These are phyloP conservation scores for Bassia scoparia DNA, from an alignment of 148 eudicot species.

Conservation along the genomic window DNA sequence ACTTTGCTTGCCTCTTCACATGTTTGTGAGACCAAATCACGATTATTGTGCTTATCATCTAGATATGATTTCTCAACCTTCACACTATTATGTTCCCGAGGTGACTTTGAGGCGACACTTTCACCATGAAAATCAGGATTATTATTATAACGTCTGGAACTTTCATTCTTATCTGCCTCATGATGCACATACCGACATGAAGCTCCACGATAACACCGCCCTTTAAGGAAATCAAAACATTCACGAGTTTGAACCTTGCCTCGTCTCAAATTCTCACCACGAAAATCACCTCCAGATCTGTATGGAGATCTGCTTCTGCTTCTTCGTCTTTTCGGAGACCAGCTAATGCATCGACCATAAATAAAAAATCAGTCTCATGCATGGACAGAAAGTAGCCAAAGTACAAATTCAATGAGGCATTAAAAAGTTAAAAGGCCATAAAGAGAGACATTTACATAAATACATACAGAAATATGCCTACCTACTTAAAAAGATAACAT, in stretches of 20 bases:
- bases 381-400: neutral
- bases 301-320: conserved; percentile 82
- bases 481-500: conserved; percentile 8
- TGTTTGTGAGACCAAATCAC: conserved; percentile 24
- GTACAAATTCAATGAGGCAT: neutral
- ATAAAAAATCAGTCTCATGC: conserved; percentile 11
- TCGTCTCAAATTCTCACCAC: conserved; percentile 44
- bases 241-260: conserved; percentile 40
- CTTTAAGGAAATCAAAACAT: conserved; percentile 69
- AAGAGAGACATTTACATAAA: neutral
- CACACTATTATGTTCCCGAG: conserved; percentile 33
- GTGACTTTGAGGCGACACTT: conserved; percentile 20
- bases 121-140: conserved; percentile 37
- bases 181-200: conserved; percentile 71
- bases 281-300: conserved; percentile 44
- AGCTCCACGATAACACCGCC: conserved; percentile 79
- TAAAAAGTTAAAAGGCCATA: neutral
- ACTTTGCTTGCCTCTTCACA: conserved; percentile 25
- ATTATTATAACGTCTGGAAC: conserved; percentile 42
- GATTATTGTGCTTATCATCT: conserved; percentile 28
- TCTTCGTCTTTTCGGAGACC: conserved; percentile 77
- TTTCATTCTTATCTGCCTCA: conserved; percentile 45
- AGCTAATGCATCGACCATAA: conserved; percentile 40
- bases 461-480: conserved; percentile 2
- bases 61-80: conserved; percentile 29